These are phyloP conservation scores for Globisporangium camurandrum DNA, from an alignment of 352 stramenopile genomes.

Conservation along the genomic window DNA sequence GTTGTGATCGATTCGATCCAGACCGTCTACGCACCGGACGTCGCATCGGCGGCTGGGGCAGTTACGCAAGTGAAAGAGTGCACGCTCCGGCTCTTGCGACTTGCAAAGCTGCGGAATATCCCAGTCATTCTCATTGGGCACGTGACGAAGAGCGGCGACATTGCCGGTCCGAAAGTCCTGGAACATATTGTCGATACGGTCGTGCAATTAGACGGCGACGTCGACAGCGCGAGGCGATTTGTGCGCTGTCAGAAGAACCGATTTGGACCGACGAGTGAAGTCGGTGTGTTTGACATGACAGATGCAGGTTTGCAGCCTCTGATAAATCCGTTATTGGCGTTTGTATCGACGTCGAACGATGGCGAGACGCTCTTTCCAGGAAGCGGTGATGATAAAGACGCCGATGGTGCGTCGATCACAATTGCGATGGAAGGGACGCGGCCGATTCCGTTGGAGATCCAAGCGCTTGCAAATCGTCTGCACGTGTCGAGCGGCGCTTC, in stretches of 20 bases:
- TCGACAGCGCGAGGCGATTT: constrained; percentile 79
- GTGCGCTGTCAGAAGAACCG: constrained; percentile 93
- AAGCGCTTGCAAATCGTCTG: constrained; percentile 84
- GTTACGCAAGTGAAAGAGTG: constrained; percentile 95
- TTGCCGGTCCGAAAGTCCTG: constrained; percentile 91
- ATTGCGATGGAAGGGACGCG: constrained; percentile 92
- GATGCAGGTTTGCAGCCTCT: constrained; percentile 74
- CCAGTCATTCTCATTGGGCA: constrained; percentile 95
- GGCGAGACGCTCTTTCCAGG: not conserved
- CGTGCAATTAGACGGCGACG: constrained; percentile 92
- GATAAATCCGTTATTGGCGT: constrained; percentile 68
- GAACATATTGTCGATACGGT: constrained; percentile 94
- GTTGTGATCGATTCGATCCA: constrained; percentile 97
- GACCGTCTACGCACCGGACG: constrained; percentile 90
- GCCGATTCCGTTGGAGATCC: constrained; percentile 92
- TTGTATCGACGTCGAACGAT: constrained; percentile 41
- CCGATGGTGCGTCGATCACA: constrained; percentile 84
- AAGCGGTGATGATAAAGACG: constrained; percentile 13
- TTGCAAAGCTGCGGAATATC: constrained; percentile 90
- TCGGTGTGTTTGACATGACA: constrained; percentile 95
- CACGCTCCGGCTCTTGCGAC: constrained; percentile 87
- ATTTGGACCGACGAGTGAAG: constrained; percentile 93
- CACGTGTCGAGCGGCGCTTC: constrained; percentile 24
- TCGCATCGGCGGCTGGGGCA: constrained; percentile 65
- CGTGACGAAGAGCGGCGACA: constrained; percentile 95